Base-by-base conservation (phyloP, 805 yeast genomes). In the Saturnispora halmiae region DNA sequence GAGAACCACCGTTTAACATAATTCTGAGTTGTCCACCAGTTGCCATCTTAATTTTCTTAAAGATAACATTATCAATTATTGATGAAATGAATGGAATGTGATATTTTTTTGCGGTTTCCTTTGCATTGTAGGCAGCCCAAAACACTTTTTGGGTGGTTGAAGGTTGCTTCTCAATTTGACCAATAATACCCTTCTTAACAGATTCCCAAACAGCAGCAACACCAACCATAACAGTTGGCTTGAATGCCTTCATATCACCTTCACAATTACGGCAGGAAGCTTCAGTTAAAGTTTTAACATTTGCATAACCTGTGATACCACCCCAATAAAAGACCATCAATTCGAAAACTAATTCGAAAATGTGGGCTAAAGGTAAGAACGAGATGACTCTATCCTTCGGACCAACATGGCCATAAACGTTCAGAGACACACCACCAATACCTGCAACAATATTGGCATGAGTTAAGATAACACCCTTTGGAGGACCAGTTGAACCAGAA, bases 171-270 rank as follows among this genome's bases (percentile, higher is more conserved):
- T 70, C 67, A 50, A 92, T 74, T 65, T 88, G 87, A 41, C 74
- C 74, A 44, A 85, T 46, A 45, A 92, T 82, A 44, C 98, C 98
- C 69, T 92, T 92, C 63, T 88, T 82, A 46, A 92, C 85, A 29
- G 82, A 72, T 69, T 92, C 98, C 95, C 96, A 92, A 40, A 92
- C 96, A 4, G 97, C 95, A 14, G 96, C 96, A 43, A 92, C 98
- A 63, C 96, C 98, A 49, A 87, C 96, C 95, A 92, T 83, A 51
- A 88, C 64, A 4, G 96, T 83, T 44, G 98, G 98, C 60, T 77
- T 72, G 64, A 87, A 83, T 55, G 82, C 83, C 42, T 71, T 74
- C 68, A 92, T 74, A 61, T 92, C 98, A 55, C 96, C 90, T 43
- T 73, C 66, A 67, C 95, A 87, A 66, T 92, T 83, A 54, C 74